Conservation (phyloP, 192 early-diverging fungal species). For the Linnemannia exigua region DNA sequence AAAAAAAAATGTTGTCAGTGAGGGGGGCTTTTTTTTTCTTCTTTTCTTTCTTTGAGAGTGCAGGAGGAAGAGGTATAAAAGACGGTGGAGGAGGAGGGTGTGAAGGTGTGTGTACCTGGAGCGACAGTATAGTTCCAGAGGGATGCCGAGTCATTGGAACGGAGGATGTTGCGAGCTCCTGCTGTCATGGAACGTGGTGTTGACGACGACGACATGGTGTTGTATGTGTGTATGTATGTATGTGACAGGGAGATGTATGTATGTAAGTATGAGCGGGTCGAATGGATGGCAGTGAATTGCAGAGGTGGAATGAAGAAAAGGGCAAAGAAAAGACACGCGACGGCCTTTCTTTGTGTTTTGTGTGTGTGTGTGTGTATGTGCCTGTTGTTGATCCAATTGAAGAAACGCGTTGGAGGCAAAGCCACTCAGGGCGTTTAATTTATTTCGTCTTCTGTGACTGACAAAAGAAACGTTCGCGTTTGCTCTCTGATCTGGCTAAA, state of each 20-base stretch:
- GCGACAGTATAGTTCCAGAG: slow-evolving; percentile 96
- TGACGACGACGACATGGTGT: slow-evolving; percentile 33
- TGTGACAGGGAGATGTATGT: too few relatives aligned
- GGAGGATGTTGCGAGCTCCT: slow-evolving; percentile 90
- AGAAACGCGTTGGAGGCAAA: slow-evolving; percentile 1
- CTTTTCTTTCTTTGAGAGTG: background rate
- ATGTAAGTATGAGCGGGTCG: background rate
- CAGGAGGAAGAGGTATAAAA: background rate
- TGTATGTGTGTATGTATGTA: background rate
- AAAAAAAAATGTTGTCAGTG: too few relatives aligned
- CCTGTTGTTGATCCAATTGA: background rate
- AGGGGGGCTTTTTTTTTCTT: background rate
- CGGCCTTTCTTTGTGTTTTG: background rate
- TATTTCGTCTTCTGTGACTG: background rate
- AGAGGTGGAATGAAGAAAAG: background rate
- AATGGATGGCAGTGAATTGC: background rate
- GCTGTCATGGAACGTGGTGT: slow-evolving; percentile 92
- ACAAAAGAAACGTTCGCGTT: background rate
- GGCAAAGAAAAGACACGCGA: background rate
- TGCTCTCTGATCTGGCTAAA: background rate
- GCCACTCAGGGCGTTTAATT: background rate
- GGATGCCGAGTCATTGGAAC: slow-evolving; percentile 94
- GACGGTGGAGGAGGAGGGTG: background rate
- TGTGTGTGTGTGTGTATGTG: background rate
- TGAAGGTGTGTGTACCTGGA: slow-evolving; percentile 66